Evolutionary conservation across 2,329 filamentous ascomycete species (phyloP).

Genomic region (Aspergillus sojae): DNA sequence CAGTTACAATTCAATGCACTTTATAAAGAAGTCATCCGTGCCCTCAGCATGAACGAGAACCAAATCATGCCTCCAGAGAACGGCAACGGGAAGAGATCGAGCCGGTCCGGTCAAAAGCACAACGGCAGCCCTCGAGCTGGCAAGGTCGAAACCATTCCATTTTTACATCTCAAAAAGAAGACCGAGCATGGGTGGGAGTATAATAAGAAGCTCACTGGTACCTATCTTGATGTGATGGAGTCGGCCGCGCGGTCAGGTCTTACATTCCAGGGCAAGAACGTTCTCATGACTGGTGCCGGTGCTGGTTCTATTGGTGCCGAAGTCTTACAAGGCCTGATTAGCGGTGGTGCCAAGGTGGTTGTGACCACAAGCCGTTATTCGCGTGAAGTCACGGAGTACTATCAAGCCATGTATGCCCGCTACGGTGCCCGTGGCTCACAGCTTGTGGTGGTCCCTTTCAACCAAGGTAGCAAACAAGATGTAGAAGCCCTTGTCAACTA

Average conservation of each 20-base stretch:
- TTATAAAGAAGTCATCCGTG: conserved; percentile 91
- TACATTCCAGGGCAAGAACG: conserved; percentile 92
- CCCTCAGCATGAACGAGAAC: conserved; percentile 95
- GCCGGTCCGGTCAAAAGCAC: conserved; percentile 52
- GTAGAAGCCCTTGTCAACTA: conserved; percentile 92
- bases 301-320: conserved; percentile 97
- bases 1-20: conserved; percentile 95
- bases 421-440: conserved; percentile 93
- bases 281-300: conserved; percentile 96
- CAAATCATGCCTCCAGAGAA: conserved; percentile 92
- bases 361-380: conserved; percentile 98
- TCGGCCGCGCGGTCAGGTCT: conserved; percentile 84
- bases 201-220: conserved; percentile 94
- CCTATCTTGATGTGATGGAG: conserved; percentile 91
- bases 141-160: conserved; percentile 96
- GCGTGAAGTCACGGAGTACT: conserved; percentile 96
- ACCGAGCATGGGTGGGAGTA: conserved; percentile 98
- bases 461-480: conserved; percentile 97
- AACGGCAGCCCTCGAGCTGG: conserved; percentile 68
- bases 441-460: conserved; percentile 97
- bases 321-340: conserved; percentile 92
- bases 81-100: conserved; percentile 61
- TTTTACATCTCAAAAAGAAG: conserved; percentile 96
- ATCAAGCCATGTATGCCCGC: conserved; percentile 96
- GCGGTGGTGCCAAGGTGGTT: conserved; percentile 92